Base-by-base conservation (phyloP, 2,329 filamentous ascomycete genomes). In the Sporothrix pallida region DNA sequence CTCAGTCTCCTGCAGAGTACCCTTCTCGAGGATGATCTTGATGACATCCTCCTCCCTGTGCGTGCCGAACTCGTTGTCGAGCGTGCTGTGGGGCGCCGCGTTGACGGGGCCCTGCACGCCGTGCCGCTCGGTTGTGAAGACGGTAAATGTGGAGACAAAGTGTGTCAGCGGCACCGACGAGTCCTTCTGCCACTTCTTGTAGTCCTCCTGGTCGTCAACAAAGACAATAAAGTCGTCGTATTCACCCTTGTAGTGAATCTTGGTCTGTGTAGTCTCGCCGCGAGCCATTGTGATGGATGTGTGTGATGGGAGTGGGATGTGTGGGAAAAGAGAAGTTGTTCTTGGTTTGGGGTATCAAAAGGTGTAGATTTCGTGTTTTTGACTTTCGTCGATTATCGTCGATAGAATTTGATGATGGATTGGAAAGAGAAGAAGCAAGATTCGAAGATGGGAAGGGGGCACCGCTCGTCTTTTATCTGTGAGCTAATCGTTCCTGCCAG, bases 41-140 rank as follows among this genome's bases (percentile, higher is more conserved):
- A 98, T 91, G 74, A 92, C 91, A 0, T 95, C 92, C 8, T 98
- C 95, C 31, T 94, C 91, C 72, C 90, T 86, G 78, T 87, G 84
- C 15, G 93, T 95, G 78, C 93, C 94, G 78, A 99, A 99, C 84
- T 98, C 95, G 77, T 90, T 92, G 80, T 96, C 91, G 4, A 99
- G 87, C 65, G 86, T 86, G 60, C 86, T 83, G 77, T 97, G 93
- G 78, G 93, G 92, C 9, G 95, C 94, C 10, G 85, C 84, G 80
- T 98, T 92, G 60, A 92, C 85, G 74, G 90, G 88, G 73, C 95
- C 95, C 82, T 97, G 94, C 62, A 89, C 89, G 77, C 95, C 95
- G 82, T 97, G 94, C 83, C 91, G 92, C 86, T 97, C 93, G 50
- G 94, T 97, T 60, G 92, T 86, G 80, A 97, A 97, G 80, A 99